Evolutionary conservation across 2,329 filamentous ascomycete genomes (phyloP), one percentile per base, ranked within the genome.

Genomic region (Lachnellula occidentalis): DNA sequence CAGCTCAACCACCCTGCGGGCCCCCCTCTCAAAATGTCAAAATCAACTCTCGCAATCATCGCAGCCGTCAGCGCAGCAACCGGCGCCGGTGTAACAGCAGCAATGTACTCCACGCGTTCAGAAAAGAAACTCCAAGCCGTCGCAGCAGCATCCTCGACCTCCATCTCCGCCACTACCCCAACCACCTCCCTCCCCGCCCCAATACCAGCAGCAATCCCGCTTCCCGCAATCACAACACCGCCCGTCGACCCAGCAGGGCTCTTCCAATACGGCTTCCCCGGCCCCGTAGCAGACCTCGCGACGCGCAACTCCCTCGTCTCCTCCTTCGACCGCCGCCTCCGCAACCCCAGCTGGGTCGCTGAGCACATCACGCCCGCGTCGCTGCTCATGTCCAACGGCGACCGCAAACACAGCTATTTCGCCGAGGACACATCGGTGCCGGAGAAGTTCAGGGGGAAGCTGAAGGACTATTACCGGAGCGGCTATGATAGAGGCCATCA

Each of bases 401-500:
- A 97, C 74, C 86, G 94, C 67, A 88, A 90, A 71, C 78, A 92
- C 78, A 91, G 85, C 70, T 74, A 74, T 58, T 99, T 99, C 71
- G 72, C 85, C 62, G 92, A 99, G 73, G 94, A 99, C 72, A 71
- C 78, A 3, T 72, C 73, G 22, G 86, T 99, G 52, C 94, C 94
- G 0, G 79, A 87, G 50, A 86, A 88, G 73, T 99, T 96, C 78
- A 87, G 92, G 60, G 94, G 89, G 55, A 87, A 86, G 71, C 79
- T 99, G 55, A 87, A 90, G 71, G 94, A 99, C 77, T 99, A 99
- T 77, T 92, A 86, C 77, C 88, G 92, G 62, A 92, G 86, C 39
- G 94, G 94, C 66, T 99, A 95, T 72, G 94, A 99, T 72, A 83
- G 94, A 37, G 94, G 94, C 58, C 94, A 99, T 74, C 94, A 99